phyloP scores from a whole-genome alignment of 202 grass and related monocot species.

The Zizania palustris region DNA sequence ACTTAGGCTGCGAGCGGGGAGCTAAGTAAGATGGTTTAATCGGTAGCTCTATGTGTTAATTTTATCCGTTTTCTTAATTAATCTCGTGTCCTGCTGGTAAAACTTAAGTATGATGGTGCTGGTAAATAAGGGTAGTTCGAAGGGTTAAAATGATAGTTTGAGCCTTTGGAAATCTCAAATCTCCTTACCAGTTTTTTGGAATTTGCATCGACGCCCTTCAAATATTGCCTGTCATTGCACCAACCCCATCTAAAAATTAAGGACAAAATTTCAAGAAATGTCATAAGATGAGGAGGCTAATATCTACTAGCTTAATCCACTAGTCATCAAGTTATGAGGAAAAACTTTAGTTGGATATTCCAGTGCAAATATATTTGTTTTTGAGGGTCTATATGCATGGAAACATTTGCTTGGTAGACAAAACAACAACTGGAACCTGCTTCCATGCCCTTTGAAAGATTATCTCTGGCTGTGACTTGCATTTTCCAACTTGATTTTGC shows the following conservation, averaged over 20 bases:
- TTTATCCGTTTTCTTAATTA: slow-evolving; percentile 19
- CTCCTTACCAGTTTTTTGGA: slow-evolving; percentile 8
- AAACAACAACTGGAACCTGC: not conserved
- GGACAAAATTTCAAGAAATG: not conserved
- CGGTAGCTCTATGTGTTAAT: slow-evolving; percentile 47
- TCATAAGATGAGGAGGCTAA: not conserved
- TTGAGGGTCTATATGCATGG: not conserved
- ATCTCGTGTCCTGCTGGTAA: slow-evolving; percentile 39
- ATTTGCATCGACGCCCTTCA: slow-evolving; percentile 52
- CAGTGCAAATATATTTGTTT: not conserved
- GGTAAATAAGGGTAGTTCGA: slow-evolving; percentile 65
- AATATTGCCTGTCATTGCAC: not conserved
- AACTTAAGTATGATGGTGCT: slow-evolving; percentile 35
- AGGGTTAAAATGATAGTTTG: slow-evolving; percentile 42
- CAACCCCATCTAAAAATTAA: not conserved
- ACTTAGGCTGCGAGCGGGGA: slow-evolving; percentile 44
- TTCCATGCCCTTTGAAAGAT: not conserved
- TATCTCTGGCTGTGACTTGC: not conserved
- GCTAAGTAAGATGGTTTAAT: slow-evolving; percentile 53
- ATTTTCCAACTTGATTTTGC: not conserved
- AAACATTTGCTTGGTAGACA: not conserved
- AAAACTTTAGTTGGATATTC: not conserved
- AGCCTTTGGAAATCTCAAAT: slow-evolving; percentile 25
- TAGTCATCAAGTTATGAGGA: not conserved
- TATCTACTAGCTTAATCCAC: not conserved